Base-by-base conservation (phyloP, 164 flowering plant species). In the Chloranthus sessilifolius region DNA sequence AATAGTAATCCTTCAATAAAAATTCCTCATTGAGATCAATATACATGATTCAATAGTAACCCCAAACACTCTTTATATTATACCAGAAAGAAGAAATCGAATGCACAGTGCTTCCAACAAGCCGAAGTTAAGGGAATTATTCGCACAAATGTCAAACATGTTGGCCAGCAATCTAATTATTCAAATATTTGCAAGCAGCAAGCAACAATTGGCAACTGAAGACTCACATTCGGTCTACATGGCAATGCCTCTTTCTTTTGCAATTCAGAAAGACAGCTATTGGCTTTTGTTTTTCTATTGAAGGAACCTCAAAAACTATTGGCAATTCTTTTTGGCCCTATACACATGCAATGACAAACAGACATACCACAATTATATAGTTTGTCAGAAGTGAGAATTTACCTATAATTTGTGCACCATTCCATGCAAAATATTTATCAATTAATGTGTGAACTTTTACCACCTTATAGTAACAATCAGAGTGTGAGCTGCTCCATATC, bases 401-500 rank as follows among this genome's bases (percentile, higher is more conserved):
- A 41, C 54, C 29, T 9, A 22, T 37, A 17, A 47, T 20, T 5
- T 11, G 9, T 12, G 19, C 14, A 36, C 27, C 3, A 31, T 12
- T 5, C 34, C 22, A 44, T 5, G 43, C 12, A 34, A 30, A 46
- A 19, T 19, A 30, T 9, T 27, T 40, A 28, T 35, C 39, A 34
- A 7, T 34, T 11, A 34, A 15, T 15, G 38, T 2, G 38, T 34
- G 17, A 8, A 41, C 12, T 37, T 51, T 9, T 8, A 19, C 11
- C n/a, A 16, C 39, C 10, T 21, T 16, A 17, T 25, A 17, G 12
- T 28, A 21, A 19, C 44, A 10, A 7, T 89, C 76, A 83, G 42
- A 82, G 86, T 17, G 71, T 72, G 44, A 85, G 88, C 44, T 66
- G 75, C 49, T 79, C 79, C 72, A 75, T 67, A 55, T 45, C 70